These are phyloP conservation scores for Globisporangium nagaii DNA, from an alignment of 352 stramenopile genomes.

Conservation along the genomic window DNA sequence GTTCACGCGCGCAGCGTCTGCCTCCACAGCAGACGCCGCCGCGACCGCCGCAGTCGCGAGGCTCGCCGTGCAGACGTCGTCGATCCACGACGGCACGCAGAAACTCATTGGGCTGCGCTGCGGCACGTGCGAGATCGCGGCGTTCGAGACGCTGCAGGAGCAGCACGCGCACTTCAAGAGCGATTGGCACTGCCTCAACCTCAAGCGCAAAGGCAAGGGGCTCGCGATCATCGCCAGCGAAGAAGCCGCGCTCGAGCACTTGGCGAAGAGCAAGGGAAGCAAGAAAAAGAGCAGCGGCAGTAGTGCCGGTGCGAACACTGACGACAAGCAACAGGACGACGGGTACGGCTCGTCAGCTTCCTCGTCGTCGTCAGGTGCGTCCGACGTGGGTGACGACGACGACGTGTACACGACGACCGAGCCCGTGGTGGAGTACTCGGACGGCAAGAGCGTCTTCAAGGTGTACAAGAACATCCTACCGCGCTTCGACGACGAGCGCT, in stretches of 20 bases:
- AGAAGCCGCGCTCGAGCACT: constrained; percentile 23
- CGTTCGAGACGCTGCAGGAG: constrained; percentile 71
- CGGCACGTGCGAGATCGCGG: constrained; percentile 57
- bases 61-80: constrained; percentile 28
- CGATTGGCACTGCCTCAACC: constrained; percentile 71
- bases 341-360: constrained; percentile 22
- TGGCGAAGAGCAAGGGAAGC: constrained; percentile 11
- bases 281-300: constrained; percentile 19
- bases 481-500: constrained; percentile 34
- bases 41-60: constrained; percentile 7
- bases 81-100: constrained; percentile 27
- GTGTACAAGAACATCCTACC: constrained; percentile 68
- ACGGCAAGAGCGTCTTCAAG: constrained; percentile 72
- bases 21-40: constrained; percentile 2
- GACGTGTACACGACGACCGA: constrained; percentile 43
- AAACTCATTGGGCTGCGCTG: constrained; percentile 57
- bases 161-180: constrained; percentile 86
- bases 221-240: constrained; percentile 32
- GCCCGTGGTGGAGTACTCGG: constrained; percentile 76
- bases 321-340: constrained; percentile 1
- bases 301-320: no score
- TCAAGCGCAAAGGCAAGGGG: constrained; percentile 69
- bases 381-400: constrained; percentile 39
- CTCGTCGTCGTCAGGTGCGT: constrained; percentile 32
- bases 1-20: constrained; percentile 21